Conservation (phyloP, 352 stramenopile species). For the Globisporangium echinulatum region DNA sequence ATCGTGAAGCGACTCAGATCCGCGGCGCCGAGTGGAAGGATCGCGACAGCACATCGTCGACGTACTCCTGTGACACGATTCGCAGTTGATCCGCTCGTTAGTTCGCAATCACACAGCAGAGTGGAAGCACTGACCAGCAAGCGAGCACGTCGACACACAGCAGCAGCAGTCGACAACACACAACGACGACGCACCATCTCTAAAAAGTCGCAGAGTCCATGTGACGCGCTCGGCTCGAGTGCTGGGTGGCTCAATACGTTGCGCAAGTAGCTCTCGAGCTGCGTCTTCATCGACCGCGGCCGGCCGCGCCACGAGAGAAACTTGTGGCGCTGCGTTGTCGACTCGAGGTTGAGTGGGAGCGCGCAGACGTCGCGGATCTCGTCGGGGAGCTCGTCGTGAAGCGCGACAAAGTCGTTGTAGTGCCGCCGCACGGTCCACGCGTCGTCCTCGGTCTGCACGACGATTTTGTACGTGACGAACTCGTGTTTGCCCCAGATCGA, state of each 20-base stretch:
- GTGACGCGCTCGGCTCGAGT: constrained; percentile 44
- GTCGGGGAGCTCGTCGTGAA: constrained; percentile 54
- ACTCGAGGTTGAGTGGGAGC: constrained; percentile 29
- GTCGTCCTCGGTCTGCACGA: constrained; percentile 65
- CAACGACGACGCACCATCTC: constrained; percentile 41
- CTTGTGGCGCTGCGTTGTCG: constrained; percentile 13
- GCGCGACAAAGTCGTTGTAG: constrained; percentile 55
- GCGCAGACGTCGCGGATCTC: constrained; percentile 36
- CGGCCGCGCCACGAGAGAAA: constrained; percentile 58
- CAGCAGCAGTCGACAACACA: neutral
- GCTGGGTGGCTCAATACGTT: constrained; percentile 41
- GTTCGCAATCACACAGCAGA: neutral
- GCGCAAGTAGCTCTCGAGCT: constrained; percentile 58
- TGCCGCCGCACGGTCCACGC: constrained; percentile 56
- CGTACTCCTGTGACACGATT: constrained; percentile 40
- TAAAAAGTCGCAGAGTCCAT: constrained; percentile 67
- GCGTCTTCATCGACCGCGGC: constrained; percentile 52
- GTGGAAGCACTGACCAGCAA: neutral
- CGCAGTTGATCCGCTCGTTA: neutral
- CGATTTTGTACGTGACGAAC: constrained; percentile 73
- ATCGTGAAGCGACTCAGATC: constrained; percentile 2
- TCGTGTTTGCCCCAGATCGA: constrained; percentile 67
- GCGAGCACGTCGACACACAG: neutral
- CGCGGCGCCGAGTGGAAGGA: constrained; percentile 41
- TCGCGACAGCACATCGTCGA: constrained; percentile 35